Evolutionary conservation across 2,329 filamentous ascomycete genomes (phyloP).

Genomic region (Teratosphaeria destructans): DNA sequence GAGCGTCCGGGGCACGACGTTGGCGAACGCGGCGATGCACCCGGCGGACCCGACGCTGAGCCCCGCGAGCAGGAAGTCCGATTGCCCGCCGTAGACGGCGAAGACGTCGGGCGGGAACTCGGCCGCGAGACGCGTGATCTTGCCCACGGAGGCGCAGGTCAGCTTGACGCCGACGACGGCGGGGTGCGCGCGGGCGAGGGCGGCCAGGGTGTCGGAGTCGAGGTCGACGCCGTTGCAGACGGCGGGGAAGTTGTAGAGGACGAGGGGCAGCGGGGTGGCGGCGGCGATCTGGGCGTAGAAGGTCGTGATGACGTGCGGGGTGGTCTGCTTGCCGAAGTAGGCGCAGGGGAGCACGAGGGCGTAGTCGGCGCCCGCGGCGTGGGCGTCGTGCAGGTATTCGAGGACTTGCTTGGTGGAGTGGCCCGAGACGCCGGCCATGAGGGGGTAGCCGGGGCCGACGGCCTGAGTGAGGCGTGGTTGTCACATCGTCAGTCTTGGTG

Average conservation of each 20-base stretch:
- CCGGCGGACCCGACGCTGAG: conserved; percentile 44
- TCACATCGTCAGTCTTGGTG: background rate
- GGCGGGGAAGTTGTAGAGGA: conserved; percentile 52
- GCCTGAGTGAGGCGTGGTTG: conserved; percentile 15
- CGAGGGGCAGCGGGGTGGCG: conserved; percentile 49
- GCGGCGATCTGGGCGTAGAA: conserved; percentile 45
- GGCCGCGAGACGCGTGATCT: conserved; percentile 53
- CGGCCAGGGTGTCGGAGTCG: conserved; percentile 53
- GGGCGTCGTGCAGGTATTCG: conserved; percentile 33
- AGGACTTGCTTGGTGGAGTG: conserved; percentile 35
- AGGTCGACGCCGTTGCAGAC: conserved; percentile 58
- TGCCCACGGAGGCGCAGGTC: conserved; percentile 65
- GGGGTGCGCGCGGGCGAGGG: conserved; percentile 41
- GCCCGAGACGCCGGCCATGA: conserved; percentile 36
- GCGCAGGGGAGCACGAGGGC: conserved; percentile 34
- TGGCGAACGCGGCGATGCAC: conserved; percentile 49
- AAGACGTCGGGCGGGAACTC: conserved; percentile 44
- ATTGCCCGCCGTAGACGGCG: conserved; percentile 60
- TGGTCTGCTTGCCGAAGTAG: conserved; percentile 37
- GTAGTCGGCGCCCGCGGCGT: conserved; percentile 32
- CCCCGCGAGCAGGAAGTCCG: conserved; percentile 55
- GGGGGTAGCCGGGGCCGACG: conserved; percentile 31
- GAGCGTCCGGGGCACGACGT: conserved; percentile 43
- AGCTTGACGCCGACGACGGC: conserved; percentile 64
- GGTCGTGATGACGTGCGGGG: conserved; percentile 28